Evolutionary conservation across 1,139 yeast species (phyloP), one percentile per base, ranked within the genome.

Genomic region (Pichia sp.): DNA sequence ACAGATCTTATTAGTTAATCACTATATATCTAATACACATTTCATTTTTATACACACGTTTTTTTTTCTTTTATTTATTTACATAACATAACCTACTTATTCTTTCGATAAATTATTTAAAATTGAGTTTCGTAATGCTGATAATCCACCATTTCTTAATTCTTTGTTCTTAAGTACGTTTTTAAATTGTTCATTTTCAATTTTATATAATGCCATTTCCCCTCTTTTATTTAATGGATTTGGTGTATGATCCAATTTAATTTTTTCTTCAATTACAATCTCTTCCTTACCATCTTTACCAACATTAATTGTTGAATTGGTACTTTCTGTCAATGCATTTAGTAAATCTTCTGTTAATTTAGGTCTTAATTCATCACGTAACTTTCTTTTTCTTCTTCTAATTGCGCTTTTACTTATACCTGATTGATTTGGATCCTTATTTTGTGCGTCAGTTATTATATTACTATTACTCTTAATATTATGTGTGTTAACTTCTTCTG

Each of bases 341-440:
- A 82, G 71, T 47, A 85, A 69, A 57, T 85, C 93, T 51, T 76
- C 73, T 8, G 59, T 54, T 79, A 86, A 75, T 62, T 81, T 77
- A 7, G 91, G 88, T 46, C 59, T 60, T 56, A 86, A 71, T 58
- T 82, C 79, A 56, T 83, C 84, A 62, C 76, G 78, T 47, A 75
- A 73, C 63, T 80, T 82, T 57, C 88, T 75, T 64, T 83, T 84
- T 55, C 85, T 75, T 68, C 91, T 77, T 62, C 89, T 74, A 13
- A 76, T 60, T 0, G 88, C 73, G 3, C 88, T 81, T 63, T 84
- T 85, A 36, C 87, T 81, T 38, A 84, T 73, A n/a, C 71, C 71
- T 42, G 67, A 68, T 18, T 72, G 67, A 1, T 54, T 53, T 7
- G 64, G 62, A 47, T 62, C 63, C 16, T 18, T 38, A 9, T 14